Evolutionary conservation across 495 filamentous ascomycete species (phyloP), one percentile per base, ranked within the genome.

Genomic region (Mycothermus thermophilus): DNA sequence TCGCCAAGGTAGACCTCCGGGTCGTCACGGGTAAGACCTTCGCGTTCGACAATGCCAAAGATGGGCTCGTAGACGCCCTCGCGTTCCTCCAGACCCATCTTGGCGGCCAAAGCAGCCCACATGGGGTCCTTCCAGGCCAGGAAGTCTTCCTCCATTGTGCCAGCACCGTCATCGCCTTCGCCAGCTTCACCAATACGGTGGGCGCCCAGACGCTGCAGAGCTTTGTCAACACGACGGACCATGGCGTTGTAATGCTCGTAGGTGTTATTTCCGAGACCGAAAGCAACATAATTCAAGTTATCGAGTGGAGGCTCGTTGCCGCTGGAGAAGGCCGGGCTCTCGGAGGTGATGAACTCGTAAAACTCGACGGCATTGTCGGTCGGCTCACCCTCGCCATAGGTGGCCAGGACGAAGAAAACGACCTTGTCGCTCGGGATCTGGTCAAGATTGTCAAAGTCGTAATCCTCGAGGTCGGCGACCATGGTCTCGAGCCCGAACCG

Each of bases 191-290:
- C 85, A 43, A 99, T 85, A 37, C 85, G 71, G 34, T 71, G 67
- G 13, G 81, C 90, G 38, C 90, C 90, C 18, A 87, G 65, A 47
- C 82, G 86, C 44, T 70, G 60, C 29, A 99, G 61, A 22, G 79
- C 77, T 42, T 76, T 72, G 56, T 93, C 74, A 38, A 93, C 75
- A 40, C 84, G 80, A 40, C 90, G 83, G 37, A 99, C 88, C 84
- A 99, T 93, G 24, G 83, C 79, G 61, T 99, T 95, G 70, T 96
- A 99, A 64, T 99, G 92, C 50, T 99, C 90, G 46, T 99, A 99
- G 17, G 90, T 99, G 64, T 99, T 99, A 69, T 99, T 82, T 42
- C 90, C 90, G 8, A 99, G 73, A 50, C 90, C 90, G 54, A 99
- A 99, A 27, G 88, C 69, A 49, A 99, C 82, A 50, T 83, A 99